phyloP scores from a whole-genome alignment of 2,329 filamentous ascomycete genomes.

The Aspergillus sp. region DNA sequence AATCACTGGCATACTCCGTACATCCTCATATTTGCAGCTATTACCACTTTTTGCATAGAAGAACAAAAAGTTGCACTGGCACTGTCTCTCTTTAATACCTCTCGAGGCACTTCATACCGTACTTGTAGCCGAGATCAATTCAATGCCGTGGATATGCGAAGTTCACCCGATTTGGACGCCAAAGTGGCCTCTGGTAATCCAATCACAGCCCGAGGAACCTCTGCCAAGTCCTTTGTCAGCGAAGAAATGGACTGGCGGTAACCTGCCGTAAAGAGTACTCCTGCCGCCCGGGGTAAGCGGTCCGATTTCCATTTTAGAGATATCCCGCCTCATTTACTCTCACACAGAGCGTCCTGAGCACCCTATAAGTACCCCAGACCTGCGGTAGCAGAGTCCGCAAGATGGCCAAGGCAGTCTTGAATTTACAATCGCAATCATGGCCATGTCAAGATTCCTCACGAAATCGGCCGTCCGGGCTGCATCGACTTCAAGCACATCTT shows the following conservation, averaged over 20 bases:
- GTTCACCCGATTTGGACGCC: background rate
- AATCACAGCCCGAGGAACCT: background rate
- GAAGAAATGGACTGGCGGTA: conserved; percentile 4
- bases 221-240: background rate
- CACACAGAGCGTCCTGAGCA: no score
- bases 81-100: no score
- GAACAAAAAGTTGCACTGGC: no score
- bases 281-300: conserved; percentile 7
- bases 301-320: conserved; percentile 5
- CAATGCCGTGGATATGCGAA: background rate
- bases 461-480: conserved; percentile 21
- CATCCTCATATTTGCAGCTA: no score
- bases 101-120: no score
- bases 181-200: background rate
- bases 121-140: no score
- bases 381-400: background rate
- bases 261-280: background rate
- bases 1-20: no score
- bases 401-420: no score
- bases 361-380: conserved; percentile 10
- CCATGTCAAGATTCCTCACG: conserved; percentile 22
- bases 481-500: conserved; percentile 21
- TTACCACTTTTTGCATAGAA: no score
- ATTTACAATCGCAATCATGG: conserved; percentile 11
- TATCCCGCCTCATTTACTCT: conserved; percentile 5